phyloP scores from a whole-genome alignment of 2,329 filamentous ascomycete genomes.

The Neonectria faginata region DNA sequence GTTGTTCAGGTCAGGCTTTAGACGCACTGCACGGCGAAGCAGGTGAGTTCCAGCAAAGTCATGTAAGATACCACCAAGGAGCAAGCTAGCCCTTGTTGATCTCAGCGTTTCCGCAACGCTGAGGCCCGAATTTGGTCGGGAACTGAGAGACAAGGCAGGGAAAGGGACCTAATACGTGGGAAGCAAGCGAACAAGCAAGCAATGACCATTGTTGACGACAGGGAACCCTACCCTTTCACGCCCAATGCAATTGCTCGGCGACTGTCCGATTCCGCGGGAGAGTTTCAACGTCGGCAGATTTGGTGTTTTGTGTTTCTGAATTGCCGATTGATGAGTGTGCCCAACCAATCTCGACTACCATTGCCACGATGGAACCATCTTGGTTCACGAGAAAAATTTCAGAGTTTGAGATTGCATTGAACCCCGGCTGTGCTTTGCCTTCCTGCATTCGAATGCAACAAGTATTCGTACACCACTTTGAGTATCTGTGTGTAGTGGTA shows the following conservation, averaged over 20 bases:
- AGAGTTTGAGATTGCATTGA: not conserved
- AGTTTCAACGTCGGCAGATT: not conserved
- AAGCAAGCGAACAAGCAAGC: not conserved
- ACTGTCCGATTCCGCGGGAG: not conserved
- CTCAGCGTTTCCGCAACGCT: slow-evolving; percentile 15
- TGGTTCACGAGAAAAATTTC: not conserved
- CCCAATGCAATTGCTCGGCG: not conserved
- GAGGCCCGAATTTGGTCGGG: slow-evolving; percentile 21
- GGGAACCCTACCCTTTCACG: not conserved
- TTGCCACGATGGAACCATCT: slow-evolving; percentile 1
- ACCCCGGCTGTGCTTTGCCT: not conserved
- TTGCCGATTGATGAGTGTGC: not conserved
- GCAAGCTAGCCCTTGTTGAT: slow-evolving; percentile 9
- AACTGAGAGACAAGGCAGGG: not conserved
- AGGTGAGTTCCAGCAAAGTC: not conserved
- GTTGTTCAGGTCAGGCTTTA: slow-evolving; percentile 17
- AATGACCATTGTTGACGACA: slow-evolving; percentile 4
- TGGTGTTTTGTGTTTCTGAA: not conserved
- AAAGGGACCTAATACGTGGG: too few species aligned
- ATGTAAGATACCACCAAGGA: slow-evolving; percentile 25
- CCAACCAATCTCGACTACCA: not conserved
- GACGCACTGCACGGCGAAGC: not conserved
- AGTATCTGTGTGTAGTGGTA: not conserved
- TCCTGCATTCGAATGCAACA: not conserved
- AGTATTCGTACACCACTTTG: too few species aligned